A percentile compares a stretch with the other conserved stretches of the same genome.
Conservation (phyloP, 352 stramenopile genomes). For the Phytophthora gonapodyides region DNA sequence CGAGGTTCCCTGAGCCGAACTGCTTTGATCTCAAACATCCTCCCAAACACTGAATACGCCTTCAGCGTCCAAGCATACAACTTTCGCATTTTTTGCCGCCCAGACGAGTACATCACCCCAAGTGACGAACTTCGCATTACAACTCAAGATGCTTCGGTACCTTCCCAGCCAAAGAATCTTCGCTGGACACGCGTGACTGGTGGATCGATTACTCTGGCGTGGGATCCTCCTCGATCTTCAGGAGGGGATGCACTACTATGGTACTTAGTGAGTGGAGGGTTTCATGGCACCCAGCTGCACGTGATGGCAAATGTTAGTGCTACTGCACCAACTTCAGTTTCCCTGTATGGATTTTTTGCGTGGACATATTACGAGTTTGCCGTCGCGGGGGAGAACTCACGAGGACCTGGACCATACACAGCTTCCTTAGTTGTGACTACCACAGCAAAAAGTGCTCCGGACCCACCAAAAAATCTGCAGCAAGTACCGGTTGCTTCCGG, state of each 20-base stretch:
- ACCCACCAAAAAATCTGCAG: conserved; percentile 36
- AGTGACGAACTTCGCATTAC: conserved; percentile 43
- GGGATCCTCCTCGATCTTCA: conserved; percentile 50
- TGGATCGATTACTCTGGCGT: conserved; percentile 46
- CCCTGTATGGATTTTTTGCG: conserved; percentile 35
- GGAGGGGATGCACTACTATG: conserved; percentile 32
- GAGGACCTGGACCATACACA: conserved; percentile 46
- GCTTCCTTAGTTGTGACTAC: conserved; percentile 38
- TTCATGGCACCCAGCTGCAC: background rate
- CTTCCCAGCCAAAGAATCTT: conserved; percentile 53
- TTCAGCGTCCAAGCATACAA: conserved; percentile 56
- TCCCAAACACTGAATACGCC: conserved; percentile 47
- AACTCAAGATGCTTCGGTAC: conserved; percentile 40
- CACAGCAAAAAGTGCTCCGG: conserved; percentile 30
- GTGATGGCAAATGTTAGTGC: conserved; percentile 24
- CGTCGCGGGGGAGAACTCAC: conserved; percentile 43
- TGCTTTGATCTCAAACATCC: conserved; percentile 37
- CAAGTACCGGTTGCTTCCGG: conserved; percentile 41
- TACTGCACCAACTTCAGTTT: conserved; percentile 11
- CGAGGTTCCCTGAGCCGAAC: conserved; percentile 22
- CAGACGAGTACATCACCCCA: conserved; percentile 27
- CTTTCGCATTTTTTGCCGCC: conserved; percentile 45
- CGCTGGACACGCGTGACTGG: conserved; percentile 32
- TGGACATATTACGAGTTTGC: conserved; percentile 40
- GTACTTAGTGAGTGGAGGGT: conserved; percentile 38